phyloP scores from a whole-genome alignment of 768 basidiomycete genomes.

The Dacryopinax spathularia region DNA sequence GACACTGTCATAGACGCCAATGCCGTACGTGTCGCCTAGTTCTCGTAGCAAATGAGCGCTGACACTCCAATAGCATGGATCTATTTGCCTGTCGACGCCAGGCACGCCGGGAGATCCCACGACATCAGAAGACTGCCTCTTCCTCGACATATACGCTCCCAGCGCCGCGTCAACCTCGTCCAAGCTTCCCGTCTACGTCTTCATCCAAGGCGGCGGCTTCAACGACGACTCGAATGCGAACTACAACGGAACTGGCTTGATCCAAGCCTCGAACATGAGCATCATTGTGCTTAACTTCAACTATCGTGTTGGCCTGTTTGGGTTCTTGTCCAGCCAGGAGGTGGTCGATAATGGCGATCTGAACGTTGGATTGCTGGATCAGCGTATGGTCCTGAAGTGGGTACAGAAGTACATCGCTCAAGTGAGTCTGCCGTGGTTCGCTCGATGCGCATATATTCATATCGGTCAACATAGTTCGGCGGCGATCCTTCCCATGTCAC shows the following conservation, averaged over 20 bases:
- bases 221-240: conserved; percentile 8
- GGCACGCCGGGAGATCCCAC: not conserved
- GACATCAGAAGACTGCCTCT: conserved; percentile 11
- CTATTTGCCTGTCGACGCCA: not conserved
- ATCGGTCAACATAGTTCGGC: conserved; percentile 6
- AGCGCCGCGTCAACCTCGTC: conserved; percentile 7
- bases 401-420: not conserved
- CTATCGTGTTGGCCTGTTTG: conserved; percentile 11
- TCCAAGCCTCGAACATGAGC: conserved; percentile 8
- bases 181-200: conserved; percentile 14
- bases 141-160: conserved; percentile 13
- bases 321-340: conserved; percentile 20
- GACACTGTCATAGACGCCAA: not conserved
- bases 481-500: conserved; percentile 13
- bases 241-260: conserved; percentile 11
- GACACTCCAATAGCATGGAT: not conserved
- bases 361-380: conserved; percentile 30
- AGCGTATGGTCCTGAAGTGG: not conserved
- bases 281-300: conserved; percentile 12
- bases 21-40: not conserved
- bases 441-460: not conserved
- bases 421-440: not conserved
- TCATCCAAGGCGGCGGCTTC: conserved; percentile 13
- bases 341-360: conserved; percentile 28
- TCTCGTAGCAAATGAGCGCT: not conserved